Conservation (phyloP, 1,284 basidiomycete genomes). For the Schizophyllum amplum region DNA sequence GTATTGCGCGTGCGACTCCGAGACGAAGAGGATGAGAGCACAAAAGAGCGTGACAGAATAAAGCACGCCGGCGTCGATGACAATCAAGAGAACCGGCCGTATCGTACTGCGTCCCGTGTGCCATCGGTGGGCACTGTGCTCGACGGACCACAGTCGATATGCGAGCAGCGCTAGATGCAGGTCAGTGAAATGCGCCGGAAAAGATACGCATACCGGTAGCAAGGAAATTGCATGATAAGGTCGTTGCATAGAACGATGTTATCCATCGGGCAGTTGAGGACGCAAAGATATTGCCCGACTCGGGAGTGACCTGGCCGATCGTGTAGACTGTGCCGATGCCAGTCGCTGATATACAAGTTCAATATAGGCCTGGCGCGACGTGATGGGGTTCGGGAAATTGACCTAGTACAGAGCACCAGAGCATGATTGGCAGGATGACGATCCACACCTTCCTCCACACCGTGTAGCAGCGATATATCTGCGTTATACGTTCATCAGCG, state of each 20-base stretch:
- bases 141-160: constrained; percentile 5
- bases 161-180: constrained; percentile 6
- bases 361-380: not conserved
- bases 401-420: constrained; percentile 6
- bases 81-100: constrained; percentile 5
- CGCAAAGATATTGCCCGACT: constrained; percentile 3
- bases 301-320: not conserved
- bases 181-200: not conserved
- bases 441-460: constrained; percentile 9
- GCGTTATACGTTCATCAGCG: not conserved
- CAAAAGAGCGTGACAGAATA: constrained; percentile 5
- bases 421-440: constrained; percentile 3
- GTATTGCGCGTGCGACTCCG: constrained; percentile 7
- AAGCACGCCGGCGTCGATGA: constrained; percentile 8
- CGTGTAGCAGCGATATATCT: constrained; percentile 12
- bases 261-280: constrained; percentile 2
- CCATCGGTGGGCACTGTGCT: not conserved
- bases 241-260: constrained; percentile 8
- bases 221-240: constrained; percentile 8
- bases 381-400: not conserved
- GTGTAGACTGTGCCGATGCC: constrained; percentile 6
- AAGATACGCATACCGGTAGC: constrained; percentile 4
- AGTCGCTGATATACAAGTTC: not conserved
- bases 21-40: constrained; percentile 7
- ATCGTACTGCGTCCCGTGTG: constrained; percentile 3